Percentiles rank a stretch among this genome's conserved stretches.
Conservation (phyloP, 345 rosid genomes). For the Geranium rotundifolium region DNA sequence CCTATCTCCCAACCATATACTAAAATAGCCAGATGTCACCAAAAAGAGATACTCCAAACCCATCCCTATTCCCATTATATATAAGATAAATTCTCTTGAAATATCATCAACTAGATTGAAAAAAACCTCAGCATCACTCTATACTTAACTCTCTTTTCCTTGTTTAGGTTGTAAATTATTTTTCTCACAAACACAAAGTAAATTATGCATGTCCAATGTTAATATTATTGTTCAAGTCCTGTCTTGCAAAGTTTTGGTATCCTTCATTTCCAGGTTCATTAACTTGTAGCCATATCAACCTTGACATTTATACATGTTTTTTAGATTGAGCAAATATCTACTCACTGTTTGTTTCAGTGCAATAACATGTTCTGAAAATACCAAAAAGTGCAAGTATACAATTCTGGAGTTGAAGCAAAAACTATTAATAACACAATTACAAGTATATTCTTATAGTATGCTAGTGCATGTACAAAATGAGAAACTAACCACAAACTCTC, state of each 20-base stretch:
- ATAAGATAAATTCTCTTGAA: background rate
- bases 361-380: too few relatives aligned
- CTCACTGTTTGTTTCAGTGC: too few relatives aligned
- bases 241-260: background rate
- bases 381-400: too few relatives aligned
- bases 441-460: background rate
- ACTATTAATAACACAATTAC: background rate
- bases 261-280: background rate
- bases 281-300: background rate
- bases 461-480: background rate
- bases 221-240: background rate
- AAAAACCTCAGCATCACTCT: background rate
- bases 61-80: too few relatives aligned
- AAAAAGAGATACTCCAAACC: too few relatives aligned
- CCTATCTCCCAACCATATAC: too few relatives aligned
- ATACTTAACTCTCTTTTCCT: background rate
- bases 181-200: background rate
- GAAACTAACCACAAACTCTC: background rate
- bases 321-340: background rate
- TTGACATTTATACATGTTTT: too few relatives aligned
- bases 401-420: background rate
- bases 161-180: background rate
- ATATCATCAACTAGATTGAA: background rate
- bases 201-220: background rate
- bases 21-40: too few relatives aligned